Evolutionary conservation across 2,329 filamentous ascomycete genomes (phyloP).

Genomic region (Aureobasidium lini): DNA sequence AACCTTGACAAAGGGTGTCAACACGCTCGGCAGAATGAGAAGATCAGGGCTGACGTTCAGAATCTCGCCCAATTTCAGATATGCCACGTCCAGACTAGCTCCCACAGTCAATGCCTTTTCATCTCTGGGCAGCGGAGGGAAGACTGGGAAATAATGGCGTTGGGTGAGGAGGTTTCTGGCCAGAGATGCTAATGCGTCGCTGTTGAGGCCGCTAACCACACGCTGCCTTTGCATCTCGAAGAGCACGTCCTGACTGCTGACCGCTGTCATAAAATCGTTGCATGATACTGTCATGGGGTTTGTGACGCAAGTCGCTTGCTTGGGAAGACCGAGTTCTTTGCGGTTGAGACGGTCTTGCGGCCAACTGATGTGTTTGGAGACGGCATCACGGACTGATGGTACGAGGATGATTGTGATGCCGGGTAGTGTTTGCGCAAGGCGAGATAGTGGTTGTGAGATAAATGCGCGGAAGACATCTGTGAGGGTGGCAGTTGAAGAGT

Average conservation of each 20-base stretch:
- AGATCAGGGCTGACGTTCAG: constrained; percentile 79
- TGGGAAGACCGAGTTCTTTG: constrained; percentile 71
- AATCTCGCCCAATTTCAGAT: constrained; percentile 86
- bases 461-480: constrained; percentile 74
- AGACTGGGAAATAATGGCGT: constrained; percentile 82
- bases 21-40: constrained; percentile 69
- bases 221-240: constrained; percentile 54
- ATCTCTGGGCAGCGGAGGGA: constrained; percentile 60
- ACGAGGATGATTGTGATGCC: constrained; percentile 73
- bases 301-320: constrained; percentile 67
- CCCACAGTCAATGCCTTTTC: constrained; percentile 56
- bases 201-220: constrained; percentile 58
- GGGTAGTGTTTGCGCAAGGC: constrained; percentile 63
- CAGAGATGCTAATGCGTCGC: constrained; percentile 61
- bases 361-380: constrained; percentile 81
- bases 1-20: constrained; percentile 86
- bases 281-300: constrained; percentile 86
- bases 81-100: constrained; percentile 72
- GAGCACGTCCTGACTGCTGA: constrained; percentile 77
- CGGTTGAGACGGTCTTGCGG: constrained; percentile 64
- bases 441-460: constrained; percentile 65
- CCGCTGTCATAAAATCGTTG: constrained; percentile 77
- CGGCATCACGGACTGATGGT: constrained; percentile 74
- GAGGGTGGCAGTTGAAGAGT: constrained; percentile 69
- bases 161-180: constrained; percentile 78